Conservation (phyloP, 805 yeast genomes). For the Candida sanyiensis region DNA sequence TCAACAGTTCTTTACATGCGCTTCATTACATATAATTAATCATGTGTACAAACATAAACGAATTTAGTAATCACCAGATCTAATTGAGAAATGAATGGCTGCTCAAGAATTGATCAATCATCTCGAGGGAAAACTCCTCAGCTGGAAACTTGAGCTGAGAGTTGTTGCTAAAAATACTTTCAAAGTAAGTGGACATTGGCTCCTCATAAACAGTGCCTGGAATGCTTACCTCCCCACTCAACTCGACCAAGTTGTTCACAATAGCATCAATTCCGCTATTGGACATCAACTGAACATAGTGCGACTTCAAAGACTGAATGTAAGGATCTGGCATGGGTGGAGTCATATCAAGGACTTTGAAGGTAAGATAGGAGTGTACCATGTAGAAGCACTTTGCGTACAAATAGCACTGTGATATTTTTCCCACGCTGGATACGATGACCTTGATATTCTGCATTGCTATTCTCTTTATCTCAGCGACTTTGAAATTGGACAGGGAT, state of each 20-base stretch:
- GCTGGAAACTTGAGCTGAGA: not conserved
- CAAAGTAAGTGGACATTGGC: constrained; percentile 9
- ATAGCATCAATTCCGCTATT: constrained; percentile 4
- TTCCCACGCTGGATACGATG: constrained; percentile 6
- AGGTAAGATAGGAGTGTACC: constrained; percentile 8
- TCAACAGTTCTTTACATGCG: too few relatives aligned
- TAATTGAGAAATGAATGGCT: constrained; percentile 1
- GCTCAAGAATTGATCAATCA: constrained; percentile 8
- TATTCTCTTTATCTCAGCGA: constrained; percentile 6
- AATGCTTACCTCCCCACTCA: constrained; percentile 9
- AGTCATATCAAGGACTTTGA: constrained; percentile 5
- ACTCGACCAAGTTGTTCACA: constrained; percentile 6
- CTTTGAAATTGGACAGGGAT: constrained; percentile 1
- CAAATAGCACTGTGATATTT: constrained; percentile 7
- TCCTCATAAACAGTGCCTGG: constrained; percentile 8
- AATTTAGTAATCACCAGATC: not conserved
- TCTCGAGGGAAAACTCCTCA: constrained; percentile 7
- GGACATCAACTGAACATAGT: not conserved
- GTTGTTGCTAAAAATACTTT: constrained; percentile 2
- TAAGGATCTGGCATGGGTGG: not conserved
- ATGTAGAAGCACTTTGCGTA: constrained; percentile 10
- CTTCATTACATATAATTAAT: too few relatives aligned
- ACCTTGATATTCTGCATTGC: constrained; percentile 10
- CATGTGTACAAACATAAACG: too few relatives aligned
- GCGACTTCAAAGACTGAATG: not conserved